Evolutionary conservation across 768 basidiomycete species (phyloP).

Genomic region (Lyophyllum shimeji): DNA sequence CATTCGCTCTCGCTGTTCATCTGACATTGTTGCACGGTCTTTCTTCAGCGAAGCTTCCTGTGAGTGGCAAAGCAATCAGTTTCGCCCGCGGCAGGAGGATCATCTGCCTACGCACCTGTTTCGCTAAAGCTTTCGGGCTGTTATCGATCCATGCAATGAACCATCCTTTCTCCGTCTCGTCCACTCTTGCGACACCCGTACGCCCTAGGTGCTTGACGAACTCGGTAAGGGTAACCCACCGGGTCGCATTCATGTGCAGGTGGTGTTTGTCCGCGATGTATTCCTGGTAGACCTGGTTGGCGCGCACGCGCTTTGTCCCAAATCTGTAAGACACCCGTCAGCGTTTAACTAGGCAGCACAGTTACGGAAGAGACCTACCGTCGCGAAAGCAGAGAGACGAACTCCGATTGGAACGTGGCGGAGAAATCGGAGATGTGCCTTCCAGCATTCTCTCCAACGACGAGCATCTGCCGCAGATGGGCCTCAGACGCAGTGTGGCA

Average conservation of each 20-base stretch:
- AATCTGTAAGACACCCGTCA: conserved; percentile 46
- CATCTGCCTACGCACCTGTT: conserved; percentile 55
- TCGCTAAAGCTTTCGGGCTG: conserved; percentile 90
- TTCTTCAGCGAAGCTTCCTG: conserved; percentile 88
- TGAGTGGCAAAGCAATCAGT: conserved; percentile 8
- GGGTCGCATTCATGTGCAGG: conserved; percentile 97
- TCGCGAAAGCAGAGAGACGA: conserved; percentile 86
- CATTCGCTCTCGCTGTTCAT: conserved; percentile 91
- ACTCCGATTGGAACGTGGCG: conserved; percentile 84
- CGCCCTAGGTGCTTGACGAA: conserved; percentile 90
- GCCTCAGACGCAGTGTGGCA: conserved; percentile 87
- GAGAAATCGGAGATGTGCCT: conserved; percentile 92
- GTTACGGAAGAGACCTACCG: conserved; percentile 43
- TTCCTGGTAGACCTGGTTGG: conserved; percentile 97
- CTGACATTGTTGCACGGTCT: conserved; percentile 86
- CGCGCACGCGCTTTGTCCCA: conserved; percentile 92
- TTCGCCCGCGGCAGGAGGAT: not conserved
- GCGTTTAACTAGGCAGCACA: not conserved
- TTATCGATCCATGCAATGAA: conserved; percentile 98
- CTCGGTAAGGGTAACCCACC: conserved; percentile 98
- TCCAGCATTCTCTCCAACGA: conserved; percentile 93
- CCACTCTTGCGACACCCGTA: conserved; percentile 83
- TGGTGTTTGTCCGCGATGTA: conserved; percentile 94
- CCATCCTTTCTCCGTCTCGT: conserved; percentile 99
- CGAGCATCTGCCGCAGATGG: conserved; percentile 95